Percentiles rank a stretch among this genome's conserved stretches.
Evolutionary conservation across 2,329 filamentous ascomycete genomes (phyloP).

Genomic region (Ramularia collo-cygni): DNA sequence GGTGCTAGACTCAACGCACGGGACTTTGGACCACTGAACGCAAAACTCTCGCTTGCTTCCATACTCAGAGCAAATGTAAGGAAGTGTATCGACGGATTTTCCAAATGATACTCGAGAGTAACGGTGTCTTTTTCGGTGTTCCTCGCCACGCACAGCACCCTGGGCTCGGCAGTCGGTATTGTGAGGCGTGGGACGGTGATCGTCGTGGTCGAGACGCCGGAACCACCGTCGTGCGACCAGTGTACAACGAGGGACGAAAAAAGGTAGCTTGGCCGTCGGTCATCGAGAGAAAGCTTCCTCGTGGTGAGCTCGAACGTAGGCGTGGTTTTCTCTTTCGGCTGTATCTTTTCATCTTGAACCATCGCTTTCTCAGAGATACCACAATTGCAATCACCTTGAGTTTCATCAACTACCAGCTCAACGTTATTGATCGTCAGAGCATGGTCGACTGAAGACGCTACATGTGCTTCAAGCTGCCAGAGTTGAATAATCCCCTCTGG

Average conservation of each 20-base stretch:
- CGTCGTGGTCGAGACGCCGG: conserved; percentile 48
- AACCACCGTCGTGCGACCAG: conserved; percentile 58
- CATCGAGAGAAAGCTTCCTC: conserved; percentile 73
- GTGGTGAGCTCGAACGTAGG: conserved; percentile 48
- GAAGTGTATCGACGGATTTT: conserved; percentile 92
- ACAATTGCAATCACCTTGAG: conserved; percentile 58
- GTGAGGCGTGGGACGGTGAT: conserved; percentile 74
- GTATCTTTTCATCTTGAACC: conserved; percentile 11
- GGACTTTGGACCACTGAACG: conserved; percentile 82
- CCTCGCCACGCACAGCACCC: conserved; percentile 56
- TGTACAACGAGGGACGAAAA: conserved; percentile 68
- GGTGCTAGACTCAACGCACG: conserved; percentile 75
- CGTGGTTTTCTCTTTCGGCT: conserved; percentile 9
- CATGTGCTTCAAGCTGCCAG: conserved; percentile 67
- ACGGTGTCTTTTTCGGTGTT: conserved; percentile 24
- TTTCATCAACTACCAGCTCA: conserved; percentile 53
- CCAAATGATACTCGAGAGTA: conserved; percentile 61
- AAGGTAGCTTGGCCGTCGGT: conserved; percentile 66
- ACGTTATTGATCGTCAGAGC: conserved; percentile 57
- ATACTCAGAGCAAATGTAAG: conserved; percentile 86
- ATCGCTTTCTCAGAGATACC: conserved; percentile 19
- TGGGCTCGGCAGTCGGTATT: conserved; percentile 75
- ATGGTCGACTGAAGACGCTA: conserved; percentile 69
- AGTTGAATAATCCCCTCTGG: conserved; percentile 64
- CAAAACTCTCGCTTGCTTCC: conserved; percentile 89